A percentile compares a stretch with the other conserved stretches of the same genome.
These are phyloP conservation scores for Blastocystis sp. DNA, from an alignment of 352 stramenopile species.

Conservation along the genomic window DNA sequence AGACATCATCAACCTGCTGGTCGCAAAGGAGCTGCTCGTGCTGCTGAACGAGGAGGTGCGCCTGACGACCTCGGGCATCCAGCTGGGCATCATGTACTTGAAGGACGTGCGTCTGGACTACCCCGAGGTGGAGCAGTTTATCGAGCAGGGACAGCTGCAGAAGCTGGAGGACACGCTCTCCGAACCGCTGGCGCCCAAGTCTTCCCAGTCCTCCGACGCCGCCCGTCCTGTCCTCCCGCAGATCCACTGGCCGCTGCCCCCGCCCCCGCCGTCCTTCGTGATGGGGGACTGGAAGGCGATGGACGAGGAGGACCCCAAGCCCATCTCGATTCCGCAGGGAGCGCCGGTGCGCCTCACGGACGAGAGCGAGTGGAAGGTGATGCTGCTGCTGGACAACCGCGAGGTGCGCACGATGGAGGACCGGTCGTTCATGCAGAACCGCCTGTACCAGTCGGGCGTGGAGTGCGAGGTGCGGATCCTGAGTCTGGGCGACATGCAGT, in stretches of 20 bases:
- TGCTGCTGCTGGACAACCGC: slow-evolving; percentile 64
- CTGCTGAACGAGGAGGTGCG: not conserved
- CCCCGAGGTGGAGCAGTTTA: slow-evolving; percentile 7
- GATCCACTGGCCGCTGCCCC: slow-evolving; percentile 26
- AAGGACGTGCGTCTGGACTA: slow-evolving; percentile 43
- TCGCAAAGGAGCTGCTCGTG: not conserved
- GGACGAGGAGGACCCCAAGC: not conserved
- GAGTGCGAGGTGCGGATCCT: slow-evolving; percentile 75
- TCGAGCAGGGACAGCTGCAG: not conserved
- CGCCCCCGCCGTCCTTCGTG: not conserved
- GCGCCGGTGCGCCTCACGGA: not conserved
- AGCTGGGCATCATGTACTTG: not conserved
- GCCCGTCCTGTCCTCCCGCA: not conserved
- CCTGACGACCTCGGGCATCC: not conserved
- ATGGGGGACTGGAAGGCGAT: not conserved
- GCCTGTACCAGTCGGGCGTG: slow-evolving; percentile 75
- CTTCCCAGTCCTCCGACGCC: not conserved
- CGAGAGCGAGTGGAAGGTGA: slow-evolving; percentile 69
- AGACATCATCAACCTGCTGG: not conserved
- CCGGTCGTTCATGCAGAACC: slow-evolving; percentile 60
- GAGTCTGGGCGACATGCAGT: slow-evolving; percentile 77
- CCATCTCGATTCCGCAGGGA: not conserved
- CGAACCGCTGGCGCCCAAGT: not conserved
- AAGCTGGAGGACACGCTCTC: not conserved
- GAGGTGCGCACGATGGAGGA: slow-evolving; percentile 72